Base-by-base conservation (phyloP, 805 yeast genomes). In the Lipomyces sp. region DNA sequence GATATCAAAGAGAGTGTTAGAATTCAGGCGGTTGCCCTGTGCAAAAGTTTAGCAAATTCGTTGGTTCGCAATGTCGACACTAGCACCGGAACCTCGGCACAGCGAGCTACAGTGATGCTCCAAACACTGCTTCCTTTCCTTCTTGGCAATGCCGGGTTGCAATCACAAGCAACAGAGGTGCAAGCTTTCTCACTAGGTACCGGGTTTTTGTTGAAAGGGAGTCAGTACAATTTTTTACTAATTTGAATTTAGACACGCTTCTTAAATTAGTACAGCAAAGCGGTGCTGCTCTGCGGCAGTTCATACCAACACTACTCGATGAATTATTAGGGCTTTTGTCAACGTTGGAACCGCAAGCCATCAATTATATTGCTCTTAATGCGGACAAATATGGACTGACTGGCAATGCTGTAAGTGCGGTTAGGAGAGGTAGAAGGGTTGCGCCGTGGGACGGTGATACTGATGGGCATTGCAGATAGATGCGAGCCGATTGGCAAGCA, bases 1-100 rank as follows among this genome's bases (percentile, higher is more conserved):
- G 98, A 94, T 79, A 91, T 94, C 66, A 95, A 95, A 76, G 97
- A 91, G 48, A 90, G 96, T 78, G 97, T 95, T 2, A 82, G 98
- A 60, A 85, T 84, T 64, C 96, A 91, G 57, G 98, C 96, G 8
- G 78, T 82, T 51, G 84, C 83, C 45, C 79, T 95, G 50, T 86
- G 96, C 0, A 85, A 87, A 68, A 82, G 84, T 8, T 80, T 93
- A 34, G 86, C 96, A 0, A 82, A 86, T 18, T 81, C 84, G 3
- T 79, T 92, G 71, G 86, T 87, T 2, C 81, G 86, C 53, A 81
- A 85, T 32, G 78, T 77, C 10, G 80, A 77, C 59, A 77, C 80
- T n/a, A 83, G 83, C 59, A 77, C 80, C 18, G 84, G 83, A 0
- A 77, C 78, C 0, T 73, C 84, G 0, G 77, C 77, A 4, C 75